Base-by-base conservation (phyloP, 2,329 filamentous ascomycete genomes). In the Talaromyces atroroseus region DNA sequence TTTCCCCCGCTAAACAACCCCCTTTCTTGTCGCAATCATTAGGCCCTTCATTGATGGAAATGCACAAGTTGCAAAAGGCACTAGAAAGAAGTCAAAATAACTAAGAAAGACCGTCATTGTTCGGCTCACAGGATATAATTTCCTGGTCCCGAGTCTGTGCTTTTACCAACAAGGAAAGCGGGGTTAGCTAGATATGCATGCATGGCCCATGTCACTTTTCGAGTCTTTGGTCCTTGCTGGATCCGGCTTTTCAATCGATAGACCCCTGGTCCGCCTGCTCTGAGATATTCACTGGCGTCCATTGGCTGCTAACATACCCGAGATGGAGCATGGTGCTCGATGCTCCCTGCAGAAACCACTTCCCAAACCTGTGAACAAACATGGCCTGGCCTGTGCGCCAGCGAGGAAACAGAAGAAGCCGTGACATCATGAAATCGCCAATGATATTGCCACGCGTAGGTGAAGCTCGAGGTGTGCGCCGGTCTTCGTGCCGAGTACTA, bases 341-440 rank as follows among this genome's bases (percentile, higher is more conserved):
- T 32, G 18, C 16, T 38, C 42, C 42, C 45, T 54, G 34, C 52
- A 54, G 45, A 42, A n/a, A 23, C 16, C 20, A 5, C n/a, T 20
- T 48, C 24, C 34, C 45, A 29, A 24, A 42, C 29, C 45, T 54
- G 8, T 42, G 34, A 34, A 32, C 52, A 20, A 54, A 18, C 32
- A 52, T 52, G 29, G 42, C 11, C 21, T 24, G 24, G 42, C 12
- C 20, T 32, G 45, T 23, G 14, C 16, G n/a, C 16, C 20, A 21
- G 40, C 40, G 18, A 44, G 40, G 20, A 10, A 21, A 44, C 40
- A 36, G 4, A 34, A 21, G 47, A 50, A 24, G 16, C 29, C 38
- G 24, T 54, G 52, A 32, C 52, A 54, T 54, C 52, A 49, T 49
- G 45, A 42, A 32, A 18, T 36, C 23, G n/a, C 52, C 45, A 48